A percentile compares a stretch with the other conserved stretches of the same genome.
These are phyloP conservation scores for Ormosia emarginata DNA, from an alignment of 306 rosid species.

Conservation along the genomic window DNA sequence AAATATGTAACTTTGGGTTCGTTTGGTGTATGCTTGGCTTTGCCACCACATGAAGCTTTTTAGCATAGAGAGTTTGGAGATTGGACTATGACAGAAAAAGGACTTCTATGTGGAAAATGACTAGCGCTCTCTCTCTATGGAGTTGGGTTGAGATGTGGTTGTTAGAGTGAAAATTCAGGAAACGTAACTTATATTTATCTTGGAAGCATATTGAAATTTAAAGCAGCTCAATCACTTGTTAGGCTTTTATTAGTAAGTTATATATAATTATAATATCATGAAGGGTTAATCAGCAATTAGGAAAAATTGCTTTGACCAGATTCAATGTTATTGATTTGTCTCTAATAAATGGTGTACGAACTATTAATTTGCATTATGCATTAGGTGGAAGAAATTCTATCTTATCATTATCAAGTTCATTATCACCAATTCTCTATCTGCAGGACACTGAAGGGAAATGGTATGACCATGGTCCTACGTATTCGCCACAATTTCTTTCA, in stretches of 20 bases:
- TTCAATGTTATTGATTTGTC: slow-evolving; percentile 21
- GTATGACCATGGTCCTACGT: background rate
- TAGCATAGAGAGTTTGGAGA: slow-evolving; percentile 35
- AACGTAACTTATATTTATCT: slow-evolving; percentile 33
- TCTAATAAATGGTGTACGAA: background rate
- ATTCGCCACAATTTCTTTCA: background rate
- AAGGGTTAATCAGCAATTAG: slow-evolving; percentile 22
- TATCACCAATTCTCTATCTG: background rate
- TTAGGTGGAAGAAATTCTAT: slow-evolving; percentile 20
- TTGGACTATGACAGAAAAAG: slow-evolving; percentile 55
- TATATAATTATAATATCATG: too few relatives aligned
- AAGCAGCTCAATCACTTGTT: slow-evolving; percentile 16
- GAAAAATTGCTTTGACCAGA: slow-evolving; percentile 27
- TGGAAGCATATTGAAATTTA: slow-evolving; percentile 14
- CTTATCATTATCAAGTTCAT: slow-evolving; percentile 17
- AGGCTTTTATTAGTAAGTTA: background rate
- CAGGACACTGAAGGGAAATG: background rate
- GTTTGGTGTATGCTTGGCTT: slow-evolving; percentile 83
- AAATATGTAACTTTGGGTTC: slow-evolving; percentile 3
- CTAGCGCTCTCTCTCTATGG: slow-evolving; percentile 37
- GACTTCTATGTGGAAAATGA: slow-evolving; percentile 67
- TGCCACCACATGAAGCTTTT: slow-evolving; percentile 77
- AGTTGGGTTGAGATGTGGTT: slow-evolving; percentile 50
- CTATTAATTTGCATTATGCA: background rate
- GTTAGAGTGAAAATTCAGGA: slow-evolving; percentile 82